Conservation (phyloP, 2,329 filamentous ascomycete genomes). For the Neopestalotiopsis clavispora region DNA sequence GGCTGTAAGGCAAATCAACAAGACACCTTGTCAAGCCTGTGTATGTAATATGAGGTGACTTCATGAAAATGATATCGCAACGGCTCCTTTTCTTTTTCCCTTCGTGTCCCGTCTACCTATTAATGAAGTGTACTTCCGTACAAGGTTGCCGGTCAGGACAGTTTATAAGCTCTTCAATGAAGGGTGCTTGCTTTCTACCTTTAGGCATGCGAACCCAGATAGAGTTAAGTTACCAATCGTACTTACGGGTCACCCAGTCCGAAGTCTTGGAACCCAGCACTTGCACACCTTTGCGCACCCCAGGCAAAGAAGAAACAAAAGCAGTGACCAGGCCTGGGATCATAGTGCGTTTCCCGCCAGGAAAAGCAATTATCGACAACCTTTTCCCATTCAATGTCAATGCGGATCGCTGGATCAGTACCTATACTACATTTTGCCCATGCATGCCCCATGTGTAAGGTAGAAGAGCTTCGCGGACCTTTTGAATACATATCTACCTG, state of each 20-base stretch:
- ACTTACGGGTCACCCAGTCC: conserved; percentile 4
- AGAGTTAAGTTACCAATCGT: conserved; percentile 10
- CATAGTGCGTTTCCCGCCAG: neutral
- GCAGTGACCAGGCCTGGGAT: neutral
- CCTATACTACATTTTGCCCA: too few species aligned
- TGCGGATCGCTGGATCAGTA: neutral
- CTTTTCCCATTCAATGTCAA: neutral
- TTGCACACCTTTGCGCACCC: neutral
- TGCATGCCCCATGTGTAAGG: too few species aligned
- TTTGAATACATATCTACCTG: too few species aligned
- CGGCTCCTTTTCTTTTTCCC: neutral
- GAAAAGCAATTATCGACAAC: conserved; percentile 2
- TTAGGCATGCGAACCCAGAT: conserved; percentile 8
- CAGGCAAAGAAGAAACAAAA: neutral
- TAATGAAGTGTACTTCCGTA: neutral
- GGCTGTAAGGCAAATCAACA: neutral
- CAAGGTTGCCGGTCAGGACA: neutral
- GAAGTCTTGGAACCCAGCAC: neutral
- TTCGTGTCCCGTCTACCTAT: neutral
- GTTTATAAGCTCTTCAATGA: too few species aligned
- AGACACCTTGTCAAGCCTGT: neutral
- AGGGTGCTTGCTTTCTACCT: too few species aligned
- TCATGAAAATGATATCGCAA: neutral
- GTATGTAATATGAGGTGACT: neutral
- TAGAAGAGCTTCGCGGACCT: neutral